These are phyloP conservation scores for Massariosphaeria phaeospora DNA, from an alignment of 495 filamentous ascomycete species.

Conservation along the genomic window DNA sequence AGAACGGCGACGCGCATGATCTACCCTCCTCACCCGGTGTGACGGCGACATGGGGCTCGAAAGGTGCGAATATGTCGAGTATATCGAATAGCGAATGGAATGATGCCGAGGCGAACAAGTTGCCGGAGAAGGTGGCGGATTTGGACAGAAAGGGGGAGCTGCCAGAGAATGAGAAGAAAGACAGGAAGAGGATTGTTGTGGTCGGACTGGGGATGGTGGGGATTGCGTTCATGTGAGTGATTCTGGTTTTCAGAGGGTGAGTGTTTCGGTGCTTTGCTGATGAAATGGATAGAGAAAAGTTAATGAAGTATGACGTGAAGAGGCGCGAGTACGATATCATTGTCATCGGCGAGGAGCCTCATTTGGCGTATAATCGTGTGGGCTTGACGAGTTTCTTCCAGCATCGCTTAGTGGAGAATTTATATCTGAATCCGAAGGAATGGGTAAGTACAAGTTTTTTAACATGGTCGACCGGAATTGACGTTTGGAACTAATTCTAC, in stretches of 20 bases:
- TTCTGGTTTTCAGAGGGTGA: not conserved
- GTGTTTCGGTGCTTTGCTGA: not conserved
- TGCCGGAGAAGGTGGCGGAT: conserved; percentile 34
- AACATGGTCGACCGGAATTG: not conserved
- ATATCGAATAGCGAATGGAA: conserved; percentile 24
- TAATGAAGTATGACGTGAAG: conserved; percentile 79
- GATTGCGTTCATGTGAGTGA: conserved; percentile 79
- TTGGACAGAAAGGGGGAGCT: not conserved
- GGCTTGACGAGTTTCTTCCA: conserved; percentile 93
- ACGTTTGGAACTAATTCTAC: too few species aligned
- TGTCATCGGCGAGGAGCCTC: conserved; percentile 87
- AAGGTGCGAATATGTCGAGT: conserved; percentile 11
- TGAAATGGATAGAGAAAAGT: conserved; percentile 61
- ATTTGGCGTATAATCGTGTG: conserved; percentile 93
- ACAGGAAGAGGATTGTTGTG: conserved; percentile 59
- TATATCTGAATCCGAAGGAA: conserved; percentile 84
- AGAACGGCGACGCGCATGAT: conserved; percentile 13
- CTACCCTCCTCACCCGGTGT: conserved; percentile 5
- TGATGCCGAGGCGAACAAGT: conserved; percentile 35
- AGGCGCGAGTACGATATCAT: conserved; percentile 75
- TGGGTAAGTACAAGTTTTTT: conserved; percentile 58
- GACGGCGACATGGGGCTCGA: not conserved
- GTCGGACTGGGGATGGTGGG: conserved; percentile 96
- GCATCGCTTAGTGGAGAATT: conserved; percentile 80
- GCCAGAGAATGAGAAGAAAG: conserved; percentile 35